phyloP scores from a whole-genome alignment of 768 basidiomycete genomes.

The Termitomyces sp. region DNA sequence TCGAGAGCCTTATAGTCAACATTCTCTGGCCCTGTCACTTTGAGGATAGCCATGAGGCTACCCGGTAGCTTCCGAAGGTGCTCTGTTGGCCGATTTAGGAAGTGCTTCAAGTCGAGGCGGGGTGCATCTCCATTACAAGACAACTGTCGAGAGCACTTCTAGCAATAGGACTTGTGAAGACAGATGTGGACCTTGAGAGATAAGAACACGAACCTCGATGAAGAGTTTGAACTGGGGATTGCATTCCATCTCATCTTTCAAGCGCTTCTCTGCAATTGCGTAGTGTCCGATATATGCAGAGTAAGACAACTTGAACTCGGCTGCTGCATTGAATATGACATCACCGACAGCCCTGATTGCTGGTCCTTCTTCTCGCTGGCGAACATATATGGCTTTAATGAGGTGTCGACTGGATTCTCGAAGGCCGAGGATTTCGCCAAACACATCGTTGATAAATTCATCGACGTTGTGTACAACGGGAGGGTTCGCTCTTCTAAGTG shows the following conservation, averaged over 20 bases:
- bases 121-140: constrained; percentile 35
- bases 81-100: constrained; percentile 77
- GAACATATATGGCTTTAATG: constrained; percentile 82
- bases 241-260: constrained; percentile 81
- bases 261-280: constrained; percentile 78
- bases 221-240: constrained; percentile 84
- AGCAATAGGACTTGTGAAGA: background rate
- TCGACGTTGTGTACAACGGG: constrained; percentile 54
- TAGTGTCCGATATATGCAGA: constrained; percentile 83
- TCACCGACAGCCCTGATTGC: constrained; percentile 86
- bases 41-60: constrained; percentile 78
- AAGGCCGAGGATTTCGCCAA: constrained; percentile 86
- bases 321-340: constrained; percentile 81
- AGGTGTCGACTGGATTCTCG: constrained; percentile 77
- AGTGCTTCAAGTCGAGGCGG: constrained; percentile 67
- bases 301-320: constrained; percentile 84
- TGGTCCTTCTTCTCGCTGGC: constrained; percentile 81
- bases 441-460: constrained; percentile 85
- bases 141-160: constrained; percentile 41
- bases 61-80: constrained; percentile 85
- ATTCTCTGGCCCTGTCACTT: constrained; percentile 78
- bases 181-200: background rate
- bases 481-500: constrained; percentile 42
- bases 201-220: constrained; percentile 61
- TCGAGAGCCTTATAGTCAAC: constrained; percentile 78